Percentiles rank a stretch among this genome's conserved stretches.
phyloP scores from a whole-genome alignment of 352 stramenopile genomes.

The Pythium diclinum region DNA sequence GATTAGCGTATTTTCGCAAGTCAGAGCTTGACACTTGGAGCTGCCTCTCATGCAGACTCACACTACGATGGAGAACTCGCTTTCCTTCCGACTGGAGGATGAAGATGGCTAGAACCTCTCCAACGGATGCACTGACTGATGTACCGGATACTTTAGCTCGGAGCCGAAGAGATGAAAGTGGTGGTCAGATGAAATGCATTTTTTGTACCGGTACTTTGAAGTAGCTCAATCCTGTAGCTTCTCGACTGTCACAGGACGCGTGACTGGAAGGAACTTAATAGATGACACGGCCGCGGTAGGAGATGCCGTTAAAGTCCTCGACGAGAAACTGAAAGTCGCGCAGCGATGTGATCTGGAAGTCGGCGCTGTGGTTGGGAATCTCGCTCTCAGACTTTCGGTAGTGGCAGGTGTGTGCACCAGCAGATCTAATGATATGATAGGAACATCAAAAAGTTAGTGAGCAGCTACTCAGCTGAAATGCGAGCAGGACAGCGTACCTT shows the following conservation, averaged over 20 bases:
- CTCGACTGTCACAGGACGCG: background rate
- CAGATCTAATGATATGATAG: slow-evolving; percentile 29
- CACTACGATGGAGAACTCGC: too few species aligned
- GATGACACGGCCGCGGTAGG: slow-evolving; percentile 38
- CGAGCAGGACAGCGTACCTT: slow-evolving; percentile 36
- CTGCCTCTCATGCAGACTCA: too few species aligned
- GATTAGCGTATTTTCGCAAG: too few species aligned
- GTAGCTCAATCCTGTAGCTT: background rate
- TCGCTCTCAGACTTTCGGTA: slow-evolving; percentile 61
- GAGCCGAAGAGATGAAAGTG: too few species aligned
- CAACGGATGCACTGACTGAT: too few species aligned
- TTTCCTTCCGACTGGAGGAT: too few species aligned
- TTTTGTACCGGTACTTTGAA: too few species aligned
- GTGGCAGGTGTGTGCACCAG: slow-evolving; percentile 56
- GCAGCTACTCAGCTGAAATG: background rate
- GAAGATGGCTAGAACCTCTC: too few species aligned
- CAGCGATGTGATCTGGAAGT: slow-evolving; percentile 61
- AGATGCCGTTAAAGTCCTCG: slow-evolving; percentile 76
- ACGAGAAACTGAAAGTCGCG: slow-evolving; percentile 66
- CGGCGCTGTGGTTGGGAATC: slow-evolving; percentile 72
- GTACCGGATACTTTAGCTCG: too few species aligned
- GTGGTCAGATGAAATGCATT: too few species aligned
- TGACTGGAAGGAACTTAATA: background rate
- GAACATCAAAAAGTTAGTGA: background rate
- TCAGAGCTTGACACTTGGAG: too few species aligned